Evolutionary conservation across 1,284 basidiomycete genomes (phyloP).

Genomic region (Caloboletus inedulis): DNA sequence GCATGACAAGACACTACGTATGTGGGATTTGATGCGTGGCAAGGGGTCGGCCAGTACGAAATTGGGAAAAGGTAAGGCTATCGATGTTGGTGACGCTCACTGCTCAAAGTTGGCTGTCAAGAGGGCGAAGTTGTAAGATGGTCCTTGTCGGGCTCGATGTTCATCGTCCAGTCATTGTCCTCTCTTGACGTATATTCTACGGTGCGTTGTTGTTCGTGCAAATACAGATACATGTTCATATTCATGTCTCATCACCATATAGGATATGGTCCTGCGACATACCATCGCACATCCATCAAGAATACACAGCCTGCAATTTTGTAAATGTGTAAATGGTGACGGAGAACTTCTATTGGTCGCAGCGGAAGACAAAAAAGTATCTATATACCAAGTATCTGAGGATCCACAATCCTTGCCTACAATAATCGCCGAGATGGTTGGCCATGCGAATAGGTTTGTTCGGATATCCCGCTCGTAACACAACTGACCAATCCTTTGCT

Average conservation of each 20-base stretch:
- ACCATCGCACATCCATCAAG: conserved; percentile 73
- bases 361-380: conserved; percentile 82
- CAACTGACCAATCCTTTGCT: conserved; percentile 1
- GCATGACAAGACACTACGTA: conserved; percentile 83
- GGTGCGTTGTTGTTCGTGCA: conserved; percentile 50
- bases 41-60: conserved; percentile 87
- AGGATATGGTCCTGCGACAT: conserved; percentile 73
- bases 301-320: conserved; percentile 78
- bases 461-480: background rate
- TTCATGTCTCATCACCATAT: conserved; percentile 4
- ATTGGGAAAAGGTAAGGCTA: conserved; percentile 69
- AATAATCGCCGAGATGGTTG: conserved; percentile 61
- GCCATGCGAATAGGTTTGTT: conserved; percentile 71
- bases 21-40: conserved; percentile 99
- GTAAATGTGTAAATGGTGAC: conserved; percentile 47
- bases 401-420: conserved; percentile 43
- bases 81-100: background rate
- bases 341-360: conserved; percentile 74
- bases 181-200: conserved; percentile 81
- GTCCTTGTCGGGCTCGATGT: conserved; percentile 71
- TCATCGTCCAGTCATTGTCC: conserved; percentile 74
- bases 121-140: conserved; percentile 89
- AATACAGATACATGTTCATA: background rate
- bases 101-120: conserved; percentile 32
- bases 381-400: conserved; percentile 61